Percentiles rank a stretch among this genome's conserved stretches.
These are phyloP conservation scores for Fagopyrum tataricum DNA, from an alignment of 148 eudicot genomes.

Conservation along the genomic window DNA sequence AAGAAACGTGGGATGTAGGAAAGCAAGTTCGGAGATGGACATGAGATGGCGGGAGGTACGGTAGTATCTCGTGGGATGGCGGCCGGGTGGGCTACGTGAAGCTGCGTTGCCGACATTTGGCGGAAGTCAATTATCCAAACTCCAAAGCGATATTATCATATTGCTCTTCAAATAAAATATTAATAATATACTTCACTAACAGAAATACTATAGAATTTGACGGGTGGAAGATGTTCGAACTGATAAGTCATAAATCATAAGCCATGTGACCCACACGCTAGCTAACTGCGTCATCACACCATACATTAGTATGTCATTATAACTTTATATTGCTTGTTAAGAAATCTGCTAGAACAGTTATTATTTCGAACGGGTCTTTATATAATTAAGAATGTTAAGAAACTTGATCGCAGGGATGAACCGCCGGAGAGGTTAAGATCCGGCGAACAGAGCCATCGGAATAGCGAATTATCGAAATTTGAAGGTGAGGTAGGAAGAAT, in stretches of 20 bases:
- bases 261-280: no score
- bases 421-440: slow-evolving; percentile 55
- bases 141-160: not conserved
- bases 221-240: no score
- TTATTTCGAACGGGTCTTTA: no score
- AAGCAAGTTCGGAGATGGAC: slow-evolving; percentile 21
- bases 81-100: slow-evolving; percentile 7
- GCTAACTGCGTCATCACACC: no score
- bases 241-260: no score
- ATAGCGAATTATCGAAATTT: slow-evolving; percentile 32
- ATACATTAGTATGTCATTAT: no score
- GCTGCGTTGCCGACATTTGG: slow-evolving; percentile 13
- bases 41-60: not conserved
- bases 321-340: no score
- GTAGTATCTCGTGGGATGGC: slow-evolving; percentile 23
- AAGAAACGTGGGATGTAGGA: slow-evolving; percentile 18
- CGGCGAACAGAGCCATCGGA: slow-evolving; percentile 48
- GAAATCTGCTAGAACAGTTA: no score
- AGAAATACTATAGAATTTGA: no score
- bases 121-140: not conserved
- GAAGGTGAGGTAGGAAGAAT: not conserved
- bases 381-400: no score
- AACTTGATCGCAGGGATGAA: slow-evolving; percentile 29
- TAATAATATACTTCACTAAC: no score
- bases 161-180: no score